A percentile compares a stretch with the other conserved stretches of the same genome.
Evolutionary conservation across 2,329 filamentous ascomycete genomes (phyloP).

Genomic region (Pezicula radicicola): DNA sequence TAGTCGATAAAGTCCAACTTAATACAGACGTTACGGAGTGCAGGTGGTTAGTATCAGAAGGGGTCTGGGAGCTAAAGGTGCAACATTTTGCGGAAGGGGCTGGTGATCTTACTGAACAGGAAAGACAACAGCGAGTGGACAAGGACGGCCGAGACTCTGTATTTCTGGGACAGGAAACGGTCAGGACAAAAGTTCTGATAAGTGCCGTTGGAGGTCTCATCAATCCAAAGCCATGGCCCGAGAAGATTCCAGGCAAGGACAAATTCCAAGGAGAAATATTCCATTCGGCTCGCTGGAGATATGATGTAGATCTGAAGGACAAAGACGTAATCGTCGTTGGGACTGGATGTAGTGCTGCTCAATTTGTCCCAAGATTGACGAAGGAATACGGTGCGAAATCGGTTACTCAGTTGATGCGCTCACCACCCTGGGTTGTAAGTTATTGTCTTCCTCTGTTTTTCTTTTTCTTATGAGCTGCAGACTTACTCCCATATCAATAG

Average conservation of each 20-base stretch:
- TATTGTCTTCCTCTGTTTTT: too few relatives aligned
- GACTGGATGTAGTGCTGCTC: slow-evolving; percentile 55
- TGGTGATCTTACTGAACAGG: slow-evolving; percentile 48
- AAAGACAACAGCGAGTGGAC: slow-evolving; percentile 39
- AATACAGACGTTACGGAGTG: slow-evolving; percentile 53
- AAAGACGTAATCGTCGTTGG: slow-evolving; percentile 57
- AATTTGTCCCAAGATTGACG: slow-evolving; percentile 50
- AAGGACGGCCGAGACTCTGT: slow-evolving; percentile 42
- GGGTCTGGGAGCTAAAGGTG: slow-evolving; percentile 52
- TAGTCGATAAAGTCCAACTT: slow-evolving; percentile 55
- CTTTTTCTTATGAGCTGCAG: too few relatives aligned
- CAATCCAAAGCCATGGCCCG: slow-evolving; percentile 48
- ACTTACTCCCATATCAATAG: too few relatives aligned
- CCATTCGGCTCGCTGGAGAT: slow-evolving; percentile 55
- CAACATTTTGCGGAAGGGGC: slow-evolving; percentile 47
- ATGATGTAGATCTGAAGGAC: slow-evolving; percentile 46
- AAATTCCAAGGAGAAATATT: slow-evolving; percentile 52
- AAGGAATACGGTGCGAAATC: slow-evolving; percentile 43
- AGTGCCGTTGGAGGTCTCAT: slow-evolving; percentile 53
- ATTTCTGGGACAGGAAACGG: slow-evolving; percentile 46
- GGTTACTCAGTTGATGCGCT: slow-evolving; percentile 57
- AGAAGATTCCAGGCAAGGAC: slow-evolving; percentile 48
- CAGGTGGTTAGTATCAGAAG: slow-evolving; percentile 48
- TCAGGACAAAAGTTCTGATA: slow-evolving; percentile 51
- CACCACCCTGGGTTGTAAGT: slow-evolving; percentile 49